A percentile compares a stretch with the other conserved stretches of the same genome.
phyloP scores from a whole-genome alignment of 1,284 basidiomycete genomes.

The Pisolithus thermaeus region DNA sequence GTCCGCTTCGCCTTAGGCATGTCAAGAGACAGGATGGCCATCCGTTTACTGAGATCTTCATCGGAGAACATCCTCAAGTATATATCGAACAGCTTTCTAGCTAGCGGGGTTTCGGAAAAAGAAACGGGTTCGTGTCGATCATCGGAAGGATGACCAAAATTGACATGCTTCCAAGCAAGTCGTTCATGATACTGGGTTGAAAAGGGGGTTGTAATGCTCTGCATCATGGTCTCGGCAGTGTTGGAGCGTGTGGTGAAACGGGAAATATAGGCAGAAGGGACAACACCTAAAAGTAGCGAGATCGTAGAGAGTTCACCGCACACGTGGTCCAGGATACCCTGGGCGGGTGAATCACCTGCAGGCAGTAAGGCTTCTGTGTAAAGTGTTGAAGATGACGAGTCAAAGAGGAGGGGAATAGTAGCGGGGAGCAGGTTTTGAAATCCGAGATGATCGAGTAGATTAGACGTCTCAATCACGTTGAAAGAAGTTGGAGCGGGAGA shows the following conservation, averaged over 20 bases:
- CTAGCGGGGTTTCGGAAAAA: conserved; percentile 30
- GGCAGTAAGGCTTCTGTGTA: conserved; percentile 40
- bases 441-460: conserved; percentile 45
- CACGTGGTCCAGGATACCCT: conserved; percentile 30
- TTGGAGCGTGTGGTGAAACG: conserved; percentile 40
- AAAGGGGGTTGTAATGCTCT: not conserved
- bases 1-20: not conserved
- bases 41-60: conserved; percentile 12
- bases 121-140: conserved; percentile 12
- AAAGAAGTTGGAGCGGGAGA: conserved; percentile 35
- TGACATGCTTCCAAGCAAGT: conserved; percentile 36
- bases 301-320: conserved; percentile 35
- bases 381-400: conserved; percentile 27
- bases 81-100: conserved; percentile 37
- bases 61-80: conserved; percentile 44
- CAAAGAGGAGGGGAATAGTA: conserved; percentile 32
- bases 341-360: conserved; percentile 20
- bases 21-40: conserved; percentile 7
- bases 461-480: conserved; percentile 53
- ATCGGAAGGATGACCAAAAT: conserved; percentile 5
- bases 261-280: conserved; percentile 36
- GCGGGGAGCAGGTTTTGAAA: conserved; percentile 42
- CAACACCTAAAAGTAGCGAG: conserved; percentile 36
- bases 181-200: conserved; percentile 35
- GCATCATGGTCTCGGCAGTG: conserved; percentile 34